A percentile compares a stretch with the other conserved stretches of the same genome.
These are phyloP conservation scores for Mycosphaerella sp. DNA, from an alignment of 2,329 filamentous ascomycete species.

Conservation along the genomic window DNA sequence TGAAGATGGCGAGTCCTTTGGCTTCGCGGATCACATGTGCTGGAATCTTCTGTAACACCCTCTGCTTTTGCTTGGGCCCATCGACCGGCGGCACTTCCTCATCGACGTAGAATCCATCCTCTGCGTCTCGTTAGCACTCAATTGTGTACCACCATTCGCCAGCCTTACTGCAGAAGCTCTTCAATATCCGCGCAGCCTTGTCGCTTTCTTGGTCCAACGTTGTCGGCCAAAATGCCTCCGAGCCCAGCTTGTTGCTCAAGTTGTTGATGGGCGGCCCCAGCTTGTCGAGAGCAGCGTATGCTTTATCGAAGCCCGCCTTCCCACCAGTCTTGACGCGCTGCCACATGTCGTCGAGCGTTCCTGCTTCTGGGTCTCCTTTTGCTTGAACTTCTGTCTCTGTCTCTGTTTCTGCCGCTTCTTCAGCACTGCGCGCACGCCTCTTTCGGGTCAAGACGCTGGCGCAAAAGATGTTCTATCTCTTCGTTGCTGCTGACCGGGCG, in stretches of 20 bases:
- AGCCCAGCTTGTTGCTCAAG: slow-evolving; percentile 72
- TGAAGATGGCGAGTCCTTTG: slow-evolving; percentile 87
- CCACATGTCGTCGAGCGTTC: slow-evolving; percentile 39
- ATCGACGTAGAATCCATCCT: slow-evolving; percentile 64
- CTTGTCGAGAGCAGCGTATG: slow-evolving; percentile 61
- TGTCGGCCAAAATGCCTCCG: slow-evolving; percentile 78
- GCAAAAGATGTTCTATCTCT: background rate
- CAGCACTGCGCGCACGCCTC: background rate
- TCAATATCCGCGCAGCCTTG: slow-evolving; percentile 81
- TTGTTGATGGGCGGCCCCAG: slow-evolving; percentile 66
- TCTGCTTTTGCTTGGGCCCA: slow-evolving; percentile 54
- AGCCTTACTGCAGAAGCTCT: slow-evolving; percentile 76
- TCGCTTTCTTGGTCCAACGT: slow-evolving; percentile 83
- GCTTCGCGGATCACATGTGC: slow-evolving; percentile 76
- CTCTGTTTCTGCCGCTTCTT: background rate
- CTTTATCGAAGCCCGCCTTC: slow-evolving; percentile 67
- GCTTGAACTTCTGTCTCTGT: no score
- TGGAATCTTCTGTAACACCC: slow-evolving; percentile 75
- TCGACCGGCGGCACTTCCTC: slow-evolving; percentile 42
- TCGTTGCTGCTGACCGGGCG: background rate
- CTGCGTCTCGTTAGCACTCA: slow-evolving; percentile 27
- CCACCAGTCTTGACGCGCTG: slow-evolving; percentile 48
- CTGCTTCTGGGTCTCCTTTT: background rate
- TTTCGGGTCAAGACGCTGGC: background rate
- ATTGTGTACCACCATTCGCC: background rate